These are phyloP conservation scores for Trapa incisa DNA, from an alignment of 345 rosid genomes.

Conservation along the genomic window DNA sequence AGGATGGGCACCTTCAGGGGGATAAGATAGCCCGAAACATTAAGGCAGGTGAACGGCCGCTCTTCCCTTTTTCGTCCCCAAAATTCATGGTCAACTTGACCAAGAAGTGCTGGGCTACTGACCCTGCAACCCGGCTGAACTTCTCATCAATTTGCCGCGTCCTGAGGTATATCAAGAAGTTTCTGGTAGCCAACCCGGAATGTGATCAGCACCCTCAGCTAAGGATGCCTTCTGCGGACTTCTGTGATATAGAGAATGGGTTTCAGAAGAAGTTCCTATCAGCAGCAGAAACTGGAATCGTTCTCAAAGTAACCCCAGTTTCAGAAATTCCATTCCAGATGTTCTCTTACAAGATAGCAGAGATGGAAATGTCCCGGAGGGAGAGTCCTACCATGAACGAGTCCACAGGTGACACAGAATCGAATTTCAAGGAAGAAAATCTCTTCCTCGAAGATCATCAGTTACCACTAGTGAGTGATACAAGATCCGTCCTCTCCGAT, in stretches of 20 bases:
- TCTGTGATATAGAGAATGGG: constrained; percentile 52
- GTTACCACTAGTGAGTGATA: not conserved
- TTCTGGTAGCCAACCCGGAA: constrained; percentile 52
- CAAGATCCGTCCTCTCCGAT: not conserved
- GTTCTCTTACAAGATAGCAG: constrained; percentile 50
- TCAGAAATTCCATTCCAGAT: constrained; percentile 70
- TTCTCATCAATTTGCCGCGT: constrained; percentile 74
- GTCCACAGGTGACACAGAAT: constrained; percentile 29
- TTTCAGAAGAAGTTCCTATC: constrained; percentile 30
- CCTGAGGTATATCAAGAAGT: constrained; percentile 74
- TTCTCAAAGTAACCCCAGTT: constrained; percentile 15
- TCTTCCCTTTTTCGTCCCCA: constrained; percentile 61
- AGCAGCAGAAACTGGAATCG: constrained; percentile 11
- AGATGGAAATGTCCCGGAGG: constrained; percentile 41
- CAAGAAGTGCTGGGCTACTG: constrained; percentile 72
- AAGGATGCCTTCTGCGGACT: constrained; percentile 47
- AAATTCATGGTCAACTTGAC: constrained; percentile 64
- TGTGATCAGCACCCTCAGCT: constrained; percentile 43
- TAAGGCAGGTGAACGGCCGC: constrained; percentile 72
- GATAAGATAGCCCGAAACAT: constrained; percentile 55
- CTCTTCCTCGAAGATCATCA: not conserved
- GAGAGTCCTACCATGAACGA: constrained; percentile 14
- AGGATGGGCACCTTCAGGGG: constrained; percentile 87
- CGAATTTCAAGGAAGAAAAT: constrained; percentile 16
- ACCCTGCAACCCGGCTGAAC: constrained; percentile 56